Percentiles rank a stretch among this genome's conserved stretches.
These are phyloP conservation scores for Stropharia rugosoannulata DNA, from an alignment of 768 basidiomycete genomes.

Conservation along the genomic window DNA sequence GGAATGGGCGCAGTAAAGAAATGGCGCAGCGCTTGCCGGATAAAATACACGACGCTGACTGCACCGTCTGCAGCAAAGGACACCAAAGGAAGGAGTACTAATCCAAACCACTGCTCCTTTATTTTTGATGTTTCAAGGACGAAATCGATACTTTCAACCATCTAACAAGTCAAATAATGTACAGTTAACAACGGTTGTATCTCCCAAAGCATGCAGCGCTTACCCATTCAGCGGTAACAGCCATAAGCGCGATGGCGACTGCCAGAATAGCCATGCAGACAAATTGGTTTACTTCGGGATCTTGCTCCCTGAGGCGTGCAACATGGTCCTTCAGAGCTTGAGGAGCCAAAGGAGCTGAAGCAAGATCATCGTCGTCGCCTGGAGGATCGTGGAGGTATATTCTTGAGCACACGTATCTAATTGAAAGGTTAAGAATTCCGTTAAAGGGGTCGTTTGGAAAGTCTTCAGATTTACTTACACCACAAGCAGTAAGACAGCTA, in stretches of 20 bases:
- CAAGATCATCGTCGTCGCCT: constrained; percentile 46
- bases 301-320: constrained; percentile 28
- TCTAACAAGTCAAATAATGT: constrained; percentile 28
- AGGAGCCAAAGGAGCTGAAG: constrained; percentile 41
- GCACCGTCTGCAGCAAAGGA: constrained; percentile 74
- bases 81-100: constrained; percentile 69
- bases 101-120: constrained; percentile 69
- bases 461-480: constrained; percentile 39
- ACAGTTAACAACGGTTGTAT: not conserved
- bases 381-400: constrained; percentile 74
- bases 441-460: not conserved
- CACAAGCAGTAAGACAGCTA: constrained; percentile 60
- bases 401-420: constrained; percentile 64
- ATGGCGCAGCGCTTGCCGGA: constrained; percentile 40
- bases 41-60: constrained; percentile 57
- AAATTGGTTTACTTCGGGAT: constrained; percentile 64
- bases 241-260: constrained; percentile 59
- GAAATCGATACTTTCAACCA: constrained; percentile 63
- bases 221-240: constrained; percentile 71
- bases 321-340: constrained; percentile 40
- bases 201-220: constrained; percentile 14
- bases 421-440: not conserved
- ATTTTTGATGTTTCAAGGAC: constrained; percentile 45
- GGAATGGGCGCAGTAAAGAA: constrained; percentile 38
- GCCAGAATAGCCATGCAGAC: constrained; percentile 54